These are phyloP conservation scores for Trichoderma atroviride DNA, from an alignment of 2,329 filamentous ascomycete species.

Conservation along the genomic window DNA sequence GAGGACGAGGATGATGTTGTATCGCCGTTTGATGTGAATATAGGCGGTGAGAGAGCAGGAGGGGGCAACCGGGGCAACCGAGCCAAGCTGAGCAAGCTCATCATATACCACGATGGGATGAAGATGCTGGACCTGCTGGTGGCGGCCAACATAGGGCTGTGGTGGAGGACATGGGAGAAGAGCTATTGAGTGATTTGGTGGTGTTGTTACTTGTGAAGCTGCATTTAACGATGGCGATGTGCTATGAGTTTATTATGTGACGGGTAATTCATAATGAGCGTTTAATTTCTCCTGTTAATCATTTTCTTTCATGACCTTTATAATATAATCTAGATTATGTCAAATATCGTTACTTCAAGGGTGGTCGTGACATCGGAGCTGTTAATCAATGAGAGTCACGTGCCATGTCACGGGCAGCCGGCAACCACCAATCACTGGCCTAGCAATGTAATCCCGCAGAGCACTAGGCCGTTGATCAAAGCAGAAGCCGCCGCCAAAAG, in stretches of 20 bases:
- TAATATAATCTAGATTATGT: not conserved
- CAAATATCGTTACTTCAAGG: not conserved
- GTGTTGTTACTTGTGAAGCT: not conserved
- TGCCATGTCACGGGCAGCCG: slow-evolving; percentile 34
- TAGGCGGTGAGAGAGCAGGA: slow-evolving; percentile 82
- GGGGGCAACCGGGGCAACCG: slow-evolving; percentile 83
- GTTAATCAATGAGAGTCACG: slow-evolving; percentile 34
- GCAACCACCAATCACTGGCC: slow-evolving; percentile 41
- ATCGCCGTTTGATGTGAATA: slow-evolving; percentile 65
- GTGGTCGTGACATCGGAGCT: too few species aligned
- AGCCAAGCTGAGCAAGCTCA: slow-evolving; percentile 91
- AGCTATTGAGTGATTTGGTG: slow-evolving; percentile 40
- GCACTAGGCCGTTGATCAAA: slow-evolving; percentile 26
- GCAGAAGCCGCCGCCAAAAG: slow-evolving; percentile 25
- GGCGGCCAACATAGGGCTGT: slow-evolving; percentile 86
- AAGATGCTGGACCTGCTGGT: slow-evolving; percentile 96
- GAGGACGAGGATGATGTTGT: slow-evolving; percentile 44
- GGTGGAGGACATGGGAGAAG: slow-evolving; percentile 86
- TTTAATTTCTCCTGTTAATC: not conserved
- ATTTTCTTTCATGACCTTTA: not conserved
- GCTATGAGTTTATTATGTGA: not conserved
- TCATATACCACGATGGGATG: slow-evolving; percentile 83
- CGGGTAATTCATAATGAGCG: not conserved
- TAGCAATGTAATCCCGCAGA: slow-evolving; percentile 47
- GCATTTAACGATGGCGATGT: not conserved